Evolutionary conservation across 768 basidiomycete genomes (phyloP).

Genomic region (Russula brevipes): DNA sequence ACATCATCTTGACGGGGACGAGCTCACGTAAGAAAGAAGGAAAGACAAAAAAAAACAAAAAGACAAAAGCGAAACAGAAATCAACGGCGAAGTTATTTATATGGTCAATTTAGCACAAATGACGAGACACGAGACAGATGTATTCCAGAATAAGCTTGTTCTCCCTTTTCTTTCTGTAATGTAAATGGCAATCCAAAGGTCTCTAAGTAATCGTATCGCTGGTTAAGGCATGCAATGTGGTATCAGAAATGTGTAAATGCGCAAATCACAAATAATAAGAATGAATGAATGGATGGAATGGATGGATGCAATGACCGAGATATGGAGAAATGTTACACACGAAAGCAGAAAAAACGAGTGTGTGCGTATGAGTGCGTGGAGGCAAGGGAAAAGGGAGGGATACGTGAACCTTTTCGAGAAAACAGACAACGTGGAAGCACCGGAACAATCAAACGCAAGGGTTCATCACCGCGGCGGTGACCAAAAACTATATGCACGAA

Average conservation of each 20-base stretch:
- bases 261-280: conserved; percentile 19
- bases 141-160: conserved; percentile 17
- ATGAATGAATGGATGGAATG: not conserved
- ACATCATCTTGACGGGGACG: conserved; percentile 9
- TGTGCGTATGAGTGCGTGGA: not conserved
- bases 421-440: not conserved
- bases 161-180: conserved; percentile 11
- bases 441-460: not conserved
- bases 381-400: not conserved
- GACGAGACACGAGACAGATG: not conserved
- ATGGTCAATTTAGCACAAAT: not conserved
- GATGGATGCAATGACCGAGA: conserved; percentile 12
- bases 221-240: conserved; percentile 23
- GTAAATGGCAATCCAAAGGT: conserved; percentile 17
- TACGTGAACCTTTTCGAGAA: not conserved
- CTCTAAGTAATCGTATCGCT: conserved; percentile 21
- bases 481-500: not conserved
- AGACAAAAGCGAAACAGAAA: conserved; percentile 7
- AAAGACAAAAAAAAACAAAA: not conserved
- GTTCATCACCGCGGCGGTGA: not conserved
- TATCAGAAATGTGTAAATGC: conserved; percentile 24
- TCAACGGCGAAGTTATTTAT: not conserved
- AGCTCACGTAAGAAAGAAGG: conserved; percentile 17
- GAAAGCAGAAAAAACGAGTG: conserved; percentile 16
- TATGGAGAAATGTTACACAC: conserved; percentile 10